A percentile compares a stretch with the other conserved stretches of the same genome.
Evolutionary conservation across 148 eudicot species (phyloP).

Genomic region (Rhododendron kiyosumense): DNA sequence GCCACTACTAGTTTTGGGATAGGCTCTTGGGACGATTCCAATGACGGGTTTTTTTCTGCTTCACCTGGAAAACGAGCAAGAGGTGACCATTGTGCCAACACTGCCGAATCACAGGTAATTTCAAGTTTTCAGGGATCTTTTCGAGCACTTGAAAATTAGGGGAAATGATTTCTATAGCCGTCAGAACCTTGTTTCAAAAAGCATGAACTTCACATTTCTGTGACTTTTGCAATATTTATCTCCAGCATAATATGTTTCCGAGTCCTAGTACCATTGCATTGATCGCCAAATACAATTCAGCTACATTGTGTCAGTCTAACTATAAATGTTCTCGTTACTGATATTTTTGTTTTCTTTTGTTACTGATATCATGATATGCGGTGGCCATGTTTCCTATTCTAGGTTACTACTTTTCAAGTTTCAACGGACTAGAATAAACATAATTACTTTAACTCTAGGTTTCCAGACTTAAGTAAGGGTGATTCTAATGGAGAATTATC

Average conservation of each 20-base stretch:
- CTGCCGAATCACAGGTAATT: constrained; percentile 55
- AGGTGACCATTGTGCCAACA: constrained; percentile 25
- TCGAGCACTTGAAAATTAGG: not conserved
- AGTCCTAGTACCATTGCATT: not conserved
- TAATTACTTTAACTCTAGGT: not conserved
- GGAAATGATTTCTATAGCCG: not conserved
- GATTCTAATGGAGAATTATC: not conserved
- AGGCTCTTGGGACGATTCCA: constrained; percentile 48
- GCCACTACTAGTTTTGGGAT: constrained; percentile 30
- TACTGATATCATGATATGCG: not conserved
- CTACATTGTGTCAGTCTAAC: not conserved
- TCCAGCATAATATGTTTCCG: not conserved
- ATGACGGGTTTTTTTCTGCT: constrained; percentile 30
- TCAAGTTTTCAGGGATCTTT: not conserved
- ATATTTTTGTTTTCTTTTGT: not conserved
- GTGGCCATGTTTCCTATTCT: not conserved
- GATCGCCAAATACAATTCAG: not conserved
- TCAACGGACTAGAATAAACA: not conserved
- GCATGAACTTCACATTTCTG: not conserved
- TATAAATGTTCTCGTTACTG: not conserved
- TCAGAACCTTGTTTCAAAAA: not conserved
- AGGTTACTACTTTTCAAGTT: not conserved
- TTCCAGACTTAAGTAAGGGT: not conserved
- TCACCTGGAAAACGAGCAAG: constrained; percentile 36
- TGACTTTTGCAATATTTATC: not conserved